Conservation (phyloP, 2,329 filamentous ascomycete species). For the Arachnomyces sp. region DNA sequence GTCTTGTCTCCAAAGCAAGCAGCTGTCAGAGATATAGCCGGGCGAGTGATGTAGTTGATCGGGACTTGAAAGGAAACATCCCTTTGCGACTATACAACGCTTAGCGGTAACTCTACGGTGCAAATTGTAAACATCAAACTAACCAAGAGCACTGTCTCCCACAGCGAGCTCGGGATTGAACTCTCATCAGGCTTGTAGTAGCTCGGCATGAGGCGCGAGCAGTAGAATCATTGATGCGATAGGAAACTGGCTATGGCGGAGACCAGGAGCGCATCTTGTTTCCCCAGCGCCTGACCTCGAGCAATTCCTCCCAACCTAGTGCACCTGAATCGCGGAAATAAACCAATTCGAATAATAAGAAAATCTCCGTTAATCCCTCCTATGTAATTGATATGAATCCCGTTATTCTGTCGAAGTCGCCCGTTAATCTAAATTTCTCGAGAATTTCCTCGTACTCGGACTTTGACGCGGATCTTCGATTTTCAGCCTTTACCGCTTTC, state of each 20-base stretch:
- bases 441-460: not conserved
- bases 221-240: no score
- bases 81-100: constrained; percentile 46
- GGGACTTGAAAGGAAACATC: constrained; percentile 53
- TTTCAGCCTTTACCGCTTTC: constrained; percentile 1
- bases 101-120: not conserved
- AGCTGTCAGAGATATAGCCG: constrained; percentile 48
- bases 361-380: no score
- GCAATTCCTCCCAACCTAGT: no score
- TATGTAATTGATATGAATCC: no score
- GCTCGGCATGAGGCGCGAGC: constrained; percentile 29
- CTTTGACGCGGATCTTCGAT: constrained; percentile 11
- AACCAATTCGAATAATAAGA: no score
- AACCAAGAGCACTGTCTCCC: constrained; percentile 32
- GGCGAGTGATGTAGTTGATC: constrained; percentile 53
- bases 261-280: no score
- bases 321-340: no score
- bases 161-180: constrained; percentile 29
- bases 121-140: constrained; percentile 9
- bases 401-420: not conserved
- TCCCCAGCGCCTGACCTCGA: no score
- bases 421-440: not conserved
- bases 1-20: constrained; percentile 50
- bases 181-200: constrained; percentile 31
- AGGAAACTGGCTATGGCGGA: no score